These are phyloP conservation scores for Chara braunii DNA, from an alignment of 139 green algal genomes.

Conservation along the genomic window DNA sequence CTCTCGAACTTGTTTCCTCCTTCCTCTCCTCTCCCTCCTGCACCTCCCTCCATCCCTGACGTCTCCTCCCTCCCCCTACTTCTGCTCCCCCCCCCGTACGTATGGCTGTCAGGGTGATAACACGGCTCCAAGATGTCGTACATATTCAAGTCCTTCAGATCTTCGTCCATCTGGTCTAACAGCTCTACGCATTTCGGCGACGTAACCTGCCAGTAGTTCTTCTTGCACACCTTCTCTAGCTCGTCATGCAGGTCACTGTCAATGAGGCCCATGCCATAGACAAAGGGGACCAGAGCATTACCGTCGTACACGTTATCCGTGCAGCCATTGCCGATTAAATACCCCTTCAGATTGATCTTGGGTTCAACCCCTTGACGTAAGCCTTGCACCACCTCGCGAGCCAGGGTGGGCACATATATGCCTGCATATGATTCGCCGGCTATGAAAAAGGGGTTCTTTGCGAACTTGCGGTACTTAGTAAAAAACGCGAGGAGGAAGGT, in stretches of 20 bases:
- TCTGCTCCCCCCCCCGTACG: neutral
- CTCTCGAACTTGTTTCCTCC: no score
- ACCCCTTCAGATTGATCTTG: slow-evolving; percentile 63
- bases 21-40: no score
- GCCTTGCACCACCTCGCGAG: slow-evolving; percentile 7
- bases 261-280: slow-evolving; percentile 55
- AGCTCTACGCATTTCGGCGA: slow-evolving; percentile 9
- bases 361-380: slow-evolving; percentile 51
- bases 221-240: slow-evolving; percentile 35
- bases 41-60: no score
- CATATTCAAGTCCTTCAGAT: slow-evolving; percentile 42
- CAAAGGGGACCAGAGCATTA: slow-evolving; percentile 60
- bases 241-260: slow-evolving; percentile 17
- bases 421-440: slow-evolving; percentile 47
- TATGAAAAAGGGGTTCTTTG: slow-evolving; percentile 37
- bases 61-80: neutral
- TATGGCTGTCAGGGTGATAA: slow-evolving; percentile 32
- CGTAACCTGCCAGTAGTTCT: slow-evolving; percentile 54
- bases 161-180: slow-evolving; percentile 13
- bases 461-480: slow-evolving; percentile 29
- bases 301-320: slow-evolving; percentile 60
- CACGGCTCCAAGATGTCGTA: slow-evolving; percentile 58
- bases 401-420: slow-evolving; percentile 44
- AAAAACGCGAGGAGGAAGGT: slow-evolving; percentile 16
- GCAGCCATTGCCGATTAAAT: slow-evolving; percentile 65